Evolutionary conservation across 2,329 filamentous ascomycete genomes (phyloP).

Genomic region (Stagonosporopsis chrysanthemi): DNA sequence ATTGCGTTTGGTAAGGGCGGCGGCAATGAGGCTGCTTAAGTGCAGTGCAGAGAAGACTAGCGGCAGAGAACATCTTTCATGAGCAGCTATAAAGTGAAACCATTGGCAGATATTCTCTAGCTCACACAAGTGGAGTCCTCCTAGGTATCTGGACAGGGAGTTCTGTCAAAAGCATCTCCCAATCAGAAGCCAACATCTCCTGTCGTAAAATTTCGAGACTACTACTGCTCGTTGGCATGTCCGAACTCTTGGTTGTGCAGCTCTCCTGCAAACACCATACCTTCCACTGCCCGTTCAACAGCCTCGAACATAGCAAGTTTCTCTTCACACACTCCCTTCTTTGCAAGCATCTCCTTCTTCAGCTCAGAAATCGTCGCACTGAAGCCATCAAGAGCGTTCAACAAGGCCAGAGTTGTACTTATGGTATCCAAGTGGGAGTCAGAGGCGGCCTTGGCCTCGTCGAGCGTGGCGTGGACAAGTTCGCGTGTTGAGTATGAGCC

Average conservation of each 20-base stretch:
- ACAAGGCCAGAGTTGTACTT: conserved; percentile 19
- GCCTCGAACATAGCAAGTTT: conserved; percentile 17
- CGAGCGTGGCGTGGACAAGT: conserved; percentile 19
- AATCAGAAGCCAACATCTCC: too few species aligned
- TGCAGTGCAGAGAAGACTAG: too few species aligned
- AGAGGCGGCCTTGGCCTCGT: conserved; percentile 13
- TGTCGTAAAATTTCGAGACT: not conserved
- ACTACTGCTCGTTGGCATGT: not conserved
- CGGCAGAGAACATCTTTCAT: too few species aligned
- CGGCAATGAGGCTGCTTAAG: too few species aligned
- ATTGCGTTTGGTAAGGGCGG: not conserved
- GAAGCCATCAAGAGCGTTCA: conserved; percentile 23
- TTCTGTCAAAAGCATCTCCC: too few species aligned
- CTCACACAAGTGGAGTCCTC: too few species aligned
- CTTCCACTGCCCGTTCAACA: conserved; percentile 13
- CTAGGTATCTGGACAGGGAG: too few species aligned
- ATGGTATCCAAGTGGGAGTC: conserved; percentile 24
- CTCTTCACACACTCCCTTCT: conserved; percentile 19
- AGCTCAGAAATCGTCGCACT: conserved; percentile 23
- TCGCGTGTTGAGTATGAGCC: conserved; percentile 14
- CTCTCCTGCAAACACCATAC: not conserved
- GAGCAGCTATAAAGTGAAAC: too few species aligned
- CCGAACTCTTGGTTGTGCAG: not conserved
- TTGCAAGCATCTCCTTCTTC: conserved; percentile 20
- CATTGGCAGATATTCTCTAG: too few species aligned